Base-by-base conservation (phyloP, 768 basidiomycete genomes). In the Rhizopogon vesiculosus region DNA sequence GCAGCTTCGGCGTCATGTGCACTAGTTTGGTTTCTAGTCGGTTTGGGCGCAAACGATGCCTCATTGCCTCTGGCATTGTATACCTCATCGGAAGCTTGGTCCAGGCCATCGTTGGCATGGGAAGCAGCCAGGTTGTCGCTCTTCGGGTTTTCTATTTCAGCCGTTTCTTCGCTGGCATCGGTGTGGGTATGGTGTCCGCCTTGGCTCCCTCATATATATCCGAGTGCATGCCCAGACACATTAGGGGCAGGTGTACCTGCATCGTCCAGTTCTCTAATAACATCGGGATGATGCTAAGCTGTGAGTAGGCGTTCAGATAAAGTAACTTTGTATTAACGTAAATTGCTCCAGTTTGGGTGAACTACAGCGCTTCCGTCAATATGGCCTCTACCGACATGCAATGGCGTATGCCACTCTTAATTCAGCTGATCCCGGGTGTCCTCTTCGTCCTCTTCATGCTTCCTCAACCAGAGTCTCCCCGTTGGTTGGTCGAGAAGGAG, bases 91-190 rank as follows among this genome's bases (percentile, higher is more conserved):
- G 78, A 29, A 76, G 75, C 53, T 15, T 73, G 6, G 62, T 80
- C 12, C 77, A 80, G 57, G 65, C 64, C 41, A 59, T 77, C 44
- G 71, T 71, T 8, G 75, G 76, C 2, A 56, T 78, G 1, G 72
- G 76, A 15, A 71, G 64, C 51, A 66, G 63, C 42, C 59, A 60
- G 56, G 53, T 45, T 25, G 66, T 69, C 10, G 72, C 62, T 22
- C 62, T 75, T 19, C 59, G 65, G 12, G 68, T 75, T 10, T 64
- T 76, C 12, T 76, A 74, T 58, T 74, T 74, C 62, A 70, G 73
- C 41, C 73, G 80, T 13, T 83, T 84, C 66, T 60, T 86, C 0
- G 74, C 78, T 8, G 84, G 84, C 7, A 69, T 83, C 48, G 82
- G 83, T 1, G 79, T 83, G 38, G 80, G 81, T 5, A 76, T 76